phyloP scores from a whole-genome alignment of 164 flowering plant species.

The Tetracentron sinense region DNA sequence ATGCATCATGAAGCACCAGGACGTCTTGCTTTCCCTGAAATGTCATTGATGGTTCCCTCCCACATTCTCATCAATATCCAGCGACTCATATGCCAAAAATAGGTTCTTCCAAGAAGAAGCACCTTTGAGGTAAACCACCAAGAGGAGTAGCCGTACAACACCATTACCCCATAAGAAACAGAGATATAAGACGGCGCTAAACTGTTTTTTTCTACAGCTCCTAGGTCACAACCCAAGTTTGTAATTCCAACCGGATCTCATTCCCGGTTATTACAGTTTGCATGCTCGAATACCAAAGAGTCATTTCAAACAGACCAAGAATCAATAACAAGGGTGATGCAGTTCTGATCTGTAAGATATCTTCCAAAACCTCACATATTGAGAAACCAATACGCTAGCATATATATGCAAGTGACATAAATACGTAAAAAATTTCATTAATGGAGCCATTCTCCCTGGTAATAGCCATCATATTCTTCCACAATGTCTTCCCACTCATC shows the following conservation, averaged over 20 bases:
- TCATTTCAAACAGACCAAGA: slow-evolving; percentile 87
- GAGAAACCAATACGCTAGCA: slow-evolving; percentile 73
- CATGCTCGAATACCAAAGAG: slow-evolving; percentile 85
- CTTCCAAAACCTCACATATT: slow-evolving; percentile 79
- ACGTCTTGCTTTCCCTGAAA: slow-evolving; percentile 89
- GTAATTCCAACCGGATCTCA: slow-evolving; percentile 78
- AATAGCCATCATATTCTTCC: slow-evolving; percentile 92
- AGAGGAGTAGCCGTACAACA: slow-evolving; percentile 92
- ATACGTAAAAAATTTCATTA: slow-evolving; percentile 69
- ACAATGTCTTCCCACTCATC: slow-evolving; percentile 77
- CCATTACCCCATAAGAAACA: slow-evolving; percentile 92
- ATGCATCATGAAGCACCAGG: slow-evolving; percentile 85
- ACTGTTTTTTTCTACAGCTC: slow-evolving; percentile 84
- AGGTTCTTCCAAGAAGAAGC: slow-evolving; percentile 76
- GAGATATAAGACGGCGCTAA: slow-evolving; percentile 76
- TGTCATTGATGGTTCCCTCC: slow-evolving; percentile 86
- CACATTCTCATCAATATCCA: slow-evolving; percentile 83
- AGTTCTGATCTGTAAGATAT: slow-evolving; percentile 85
- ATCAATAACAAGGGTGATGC: slow-evolving; percentile 66
- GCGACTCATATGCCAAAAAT: slow-evolving; percentile 81
- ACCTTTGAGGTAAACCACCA: slow-evolving; percentile 94
- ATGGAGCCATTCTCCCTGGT: slow-evolving; percentile 93
- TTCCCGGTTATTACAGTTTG: slow-evolving; percentile 66
- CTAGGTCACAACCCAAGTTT: slow-evolving; percentile 90
- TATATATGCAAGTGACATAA: slow-evolving; percentile 70